These are phyloP conservation scores for Candida krabiensis DNA, from an alignment of 805 yeast species.

Conservation along the genomic window DNA sequence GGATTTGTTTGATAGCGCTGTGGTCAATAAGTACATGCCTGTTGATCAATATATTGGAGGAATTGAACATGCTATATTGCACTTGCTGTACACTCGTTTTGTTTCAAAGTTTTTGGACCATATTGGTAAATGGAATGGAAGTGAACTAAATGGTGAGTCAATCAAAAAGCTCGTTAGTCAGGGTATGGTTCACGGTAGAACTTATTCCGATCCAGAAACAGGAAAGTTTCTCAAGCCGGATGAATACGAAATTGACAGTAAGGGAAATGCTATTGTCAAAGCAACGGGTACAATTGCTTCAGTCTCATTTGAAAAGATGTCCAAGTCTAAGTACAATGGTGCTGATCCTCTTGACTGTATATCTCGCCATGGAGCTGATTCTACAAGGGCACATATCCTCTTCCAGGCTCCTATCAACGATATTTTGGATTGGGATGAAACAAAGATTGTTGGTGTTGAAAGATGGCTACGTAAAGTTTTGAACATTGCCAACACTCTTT, in stretches of 20 bases:
- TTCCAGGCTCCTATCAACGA: constrained; percentile 91
- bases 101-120: constrained; percentile 74
- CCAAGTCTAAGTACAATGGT: constrained; percentile 93
- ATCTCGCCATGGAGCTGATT: constrained; percentile 81
- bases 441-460: constrained; percentile 80
- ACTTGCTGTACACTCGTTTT: constrained; percentile 83
- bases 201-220: constrained; percentile 67
- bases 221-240: constrained; percentile 79
- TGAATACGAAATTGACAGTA: constrained; percentile 51
- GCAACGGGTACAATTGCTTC: constrained; percentile 52
- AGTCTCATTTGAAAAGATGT: constrained; percentile 85
- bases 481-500: constrained; percentile 26
- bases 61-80: constrained; percentile 94
- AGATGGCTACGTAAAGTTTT: constrained; percentile 77
- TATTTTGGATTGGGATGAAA: constrained; percentile 85
- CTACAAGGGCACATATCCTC: constrained; percentile 87
- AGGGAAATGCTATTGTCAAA: constrained; percentile 46
- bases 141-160: constrained; percentile 68
- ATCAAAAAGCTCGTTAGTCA: constrained; percentile 79
- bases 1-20: constrained; percentile 52
- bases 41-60: constrained; percentile 94
- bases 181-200: constrained; percentile 97
- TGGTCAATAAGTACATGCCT: constrained; percentile 61
- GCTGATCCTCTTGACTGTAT: constrained; percentile 86
- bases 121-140: constrained; percentile 69